A percentile compares a stretch with the other conserved stretches of the same genome.
Conservation (phyloP, 768 basidiomycete genomes). For the Amylocystis lapponica region DNA sequence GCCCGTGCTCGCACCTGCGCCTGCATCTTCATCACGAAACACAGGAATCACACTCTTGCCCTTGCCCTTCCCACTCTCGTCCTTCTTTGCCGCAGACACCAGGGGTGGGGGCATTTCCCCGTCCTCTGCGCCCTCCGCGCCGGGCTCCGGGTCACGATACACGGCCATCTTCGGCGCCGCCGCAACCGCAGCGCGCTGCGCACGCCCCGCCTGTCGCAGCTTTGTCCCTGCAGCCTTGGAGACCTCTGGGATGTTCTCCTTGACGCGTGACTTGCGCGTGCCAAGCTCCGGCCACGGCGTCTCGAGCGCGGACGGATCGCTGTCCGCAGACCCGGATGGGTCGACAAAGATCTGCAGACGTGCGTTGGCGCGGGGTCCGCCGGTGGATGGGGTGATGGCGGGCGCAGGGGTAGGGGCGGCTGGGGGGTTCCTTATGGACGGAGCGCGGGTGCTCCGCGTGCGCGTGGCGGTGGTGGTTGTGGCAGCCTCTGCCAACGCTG, state of each 20-base stretch:
- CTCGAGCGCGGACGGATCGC: constrained; percentile 25
- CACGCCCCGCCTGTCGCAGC: constrained; percentile 53
- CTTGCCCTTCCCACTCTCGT: constrained; percentile 7
- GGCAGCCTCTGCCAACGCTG: constrained; percentile 41
- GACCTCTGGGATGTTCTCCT: constrained; percentile 71
- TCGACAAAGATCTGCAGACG: constrained; percentile 72
- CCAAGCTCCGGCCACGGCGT: constrained; percentile 69
- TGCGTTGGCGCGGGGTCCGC: constrained; percentile 41
- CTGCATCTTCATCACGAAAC: constrained; percentile 16
- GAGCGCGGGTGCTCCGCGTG: constrained; percentile 12
- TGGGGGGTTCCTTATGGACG: constrained; percentile 28
- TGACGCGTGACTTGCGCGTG: constrained; percentile 70
- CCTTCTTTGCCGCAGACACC: constrained; percentile 20
- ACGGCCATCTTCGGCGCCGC: constrained; percentile 50
- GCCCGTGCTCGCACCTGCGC: not conserved
- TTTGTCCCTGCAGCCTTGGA: constrained; percentile 65
- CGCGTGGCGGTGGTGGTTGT: constrained; percentile 27
- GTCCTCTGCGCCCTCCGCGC: constrained; percentile 21
- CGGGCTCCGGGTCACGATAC: constrained; percentile 56
- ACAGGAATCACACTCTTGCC: constrained; percentile 7
- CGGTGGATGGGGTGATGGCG: constrained; percentile 22
- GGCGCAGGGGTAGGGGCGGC: constrained; percentile 13
- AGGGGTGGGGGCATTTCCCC: constrained; percentile 31
- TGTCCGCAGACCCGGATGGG: constrained; percentile 43
- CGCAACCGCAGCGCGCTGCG: constrained; percentile 32